A percentile compares a stretch with the other conserved stretches of the same genome.
Conservation (phyloP, 331 rosid genomes). For the Pyracantha coccinea region DNA sequence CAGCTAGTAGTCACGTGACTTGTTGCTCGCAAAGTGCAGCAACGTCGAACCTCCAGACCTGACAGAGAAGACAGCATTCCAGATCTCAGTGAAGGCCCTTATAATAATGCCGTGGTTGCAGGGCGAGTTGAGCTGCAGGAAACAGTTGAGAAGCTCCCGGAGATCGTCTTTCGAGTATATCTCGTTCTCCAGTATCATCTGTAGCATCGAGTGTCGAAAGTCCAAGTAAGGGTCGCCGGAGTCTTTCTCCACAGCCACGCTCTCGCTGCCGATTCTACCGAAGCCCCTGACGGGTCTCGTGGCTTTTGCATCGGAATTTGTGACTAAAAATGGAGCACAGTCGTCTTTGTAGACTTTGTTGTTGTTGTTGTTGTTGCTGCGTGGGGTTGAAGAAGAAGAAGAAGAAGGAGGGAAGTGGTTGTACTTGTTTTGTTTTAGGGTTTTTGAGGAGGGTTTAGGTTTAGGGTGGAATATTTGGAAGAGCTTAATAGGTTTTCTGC, state of each 20-base stretch:
- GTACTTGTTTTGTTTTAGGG: constrained; percentile 14
- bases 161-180: constrained; percentile 76
- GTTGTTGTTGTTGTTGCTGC: constrained; percentile 8
- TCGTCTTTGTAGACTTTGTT: constrained; percentile 14
- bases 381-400: constrained; percentile 21
- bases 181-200: constrained; percentile 89
- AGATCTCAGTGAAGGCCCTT: constrained; percentile 83
- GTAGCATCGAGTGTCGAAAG: constrained; percentile 83
- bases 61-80: constrained; percentile 76
- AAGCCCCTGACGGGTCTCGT: constrained; percentile 33
- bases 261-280: constrained; percentile 67
- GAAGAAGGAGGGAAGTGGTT: neutral
- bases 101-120: constrained; percentile 73
- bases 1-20: constrained; percentile 49
- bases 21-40: constrained; percentile 12
- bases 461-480: constrained; percentile 39
- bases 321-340: constrained; percentile 25
- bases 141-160: constrained; percentile 70
- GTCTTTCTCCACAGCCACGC: constrained; percentile 93
- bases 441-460: constrained; percentile 33
- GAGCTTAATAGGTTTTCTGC: constrained; percentile 47
- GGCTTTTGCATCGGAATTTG: constrained; percentile 1
- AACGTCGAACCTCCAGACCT: constrained; percentile 7
- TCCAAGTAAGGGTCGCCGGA: constrained; percentile 89
- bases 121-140: constrained; percentile 73